Evolutionary conservation across 768 basidiomycete species (phyloP), one percentile per base, ranked within the genome.

Genomic region (Suillus placidus): DNA sequence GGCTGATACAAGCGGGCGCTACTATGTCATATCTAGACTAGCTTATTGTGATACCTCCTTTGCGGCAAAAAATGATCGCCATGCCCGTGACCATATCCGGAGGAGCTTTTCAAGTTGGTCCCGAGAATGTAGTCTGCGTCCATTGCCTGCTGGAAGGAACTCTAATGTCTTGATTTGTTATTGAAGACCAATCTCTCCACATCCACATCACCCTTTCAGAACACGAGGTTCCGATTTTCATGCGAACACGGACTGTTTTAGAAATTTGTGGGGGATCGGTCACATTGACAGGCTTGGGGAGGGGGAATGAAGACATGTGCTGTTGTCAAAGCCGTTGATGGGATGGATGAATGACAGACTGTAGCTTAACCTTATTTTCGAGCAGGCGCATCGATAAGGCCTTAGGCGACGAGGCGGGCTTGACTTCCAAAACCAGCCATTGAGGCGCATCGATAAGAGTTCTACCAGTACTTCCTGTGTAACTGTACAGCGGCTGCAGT

Each of bases 371-470:
- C 72, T 68, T 52, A 68, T 61, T 49, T 32, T 52, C 34, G 35
- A 42, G 34, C 8, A 56, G 57, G 45, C 43, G 65, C 62, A 64
- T 67, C 62, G 62, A 67, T 63, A 60, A 47, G 60, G n/a, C n/a
- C n/a, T n/a, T n/a, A n/a, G n/a, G 38, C 40, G 57, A 58, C 23
- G 20, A 60, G 62, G 58, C 58, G 65, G 58, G 51, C 10, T 47
- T 32, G 32, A 1, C 55, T 69, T 58, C 69, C 61, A 52, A 70
- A 78, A 68, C 9, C 51, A 43, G 70, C 3, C 30, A 60, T 67
- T 68, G 70, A 72, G 70, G 70, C 45, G 64, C 69, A 78, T 77
- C 77, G 76, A 77, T 77, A 73, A 77, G 70, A 58, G 64, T 67
- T 61, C 32, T 26, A 12, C 52, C 5, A 54, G 43, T 23, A 26